These are phyloP conservation scores for Macrolepiota albuminosa DNA, from an alignment of 768 basidiomycete genomes.

Conservation along the genomic window DNA sequence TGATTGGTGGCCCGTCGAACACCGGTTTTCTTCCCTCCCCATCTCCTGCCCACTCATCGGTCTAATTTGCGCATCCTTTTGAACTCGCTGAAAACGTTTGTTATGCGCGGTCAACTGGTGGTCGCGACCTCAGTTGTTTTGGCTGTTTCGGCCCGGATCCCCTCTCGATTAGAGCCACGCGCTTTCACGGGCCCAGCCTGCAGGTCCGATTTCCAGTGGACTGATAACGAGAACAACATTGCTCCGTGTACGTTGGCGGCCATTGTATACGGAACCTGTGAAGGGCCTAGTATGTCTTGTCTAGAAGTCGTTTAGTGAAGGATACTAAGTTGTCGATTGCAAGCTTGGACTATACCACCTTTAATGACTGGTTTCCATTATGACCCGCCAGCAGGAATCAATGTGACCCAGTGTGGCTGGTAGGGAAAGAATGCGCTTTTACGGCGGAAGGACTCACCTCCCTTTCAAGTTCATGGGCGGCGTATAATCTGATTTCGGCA, in stretches of 20 bases:
- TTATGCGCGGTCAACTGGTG: neutral
- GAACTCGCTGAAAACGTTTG: neutral
- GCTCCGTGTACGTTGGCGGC: conserved; percentile 36
- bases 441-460: neutral
- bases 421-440: conserved; percentile 13
- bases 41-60: neutral
- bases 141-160: neutral
- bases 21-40: neutral
- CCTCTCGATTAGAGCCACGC: conserved; percentile 2
- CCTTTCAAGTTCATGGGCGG: conserved; percentile 45
- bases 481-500: conserved; percentile 50
- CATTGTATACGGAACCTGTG: conserved; percentile 30
- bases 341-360: conserved; percentile 26
- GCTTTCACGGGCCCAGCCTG: conserved; percentile 24
- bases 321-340: neutral
- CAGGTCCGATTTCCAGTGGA: conserved; percentile 31
- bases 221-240: conserved; percentile 22
- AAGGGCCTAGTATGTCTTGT: conserved; percentile 28
- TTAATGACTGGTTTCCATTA: conserved; percentile 9
- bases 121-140: conserved; percentile 4
- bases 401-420: conserved; percentile 33
- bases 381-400: neutral
- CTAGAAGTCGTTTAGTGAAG: neutral
- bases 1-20: neutral
- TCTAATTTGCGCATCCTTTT: neutral